Evolutionary conservation across 2,329 filamentous ascomycete species (phyloP), one percentile per base, ranked within the genome.

Genomic region (Colletotrichum karsti): DNA sequence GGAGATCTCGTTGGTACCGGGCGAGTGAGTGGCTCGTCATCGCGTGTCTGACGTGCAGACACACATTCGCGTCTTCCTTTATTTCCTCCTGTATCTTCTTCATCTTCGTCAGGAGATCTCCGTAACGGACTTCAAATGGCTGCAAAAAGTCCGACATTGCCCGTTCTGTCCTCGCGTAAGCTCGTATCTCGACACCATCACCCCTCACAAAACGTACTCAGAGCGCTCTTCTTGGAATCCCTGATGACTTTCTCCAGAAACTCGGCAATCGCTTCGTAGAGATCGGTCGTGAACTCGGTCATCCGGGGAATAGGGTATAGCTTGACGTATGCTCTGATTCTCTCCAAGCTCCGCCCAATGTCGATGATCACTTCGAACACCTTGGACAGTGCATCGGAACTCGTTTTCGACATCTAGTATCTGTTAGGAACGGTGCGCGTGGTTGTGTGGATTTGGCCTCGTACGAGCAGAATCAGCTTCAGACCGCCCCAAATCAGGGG

Each of bases 301-400:
- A 75, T 75, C n/a, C 73, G 57, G 1, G 67, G 64, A 3, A 72
- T 75, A 2, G 73, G 72, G 41, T 69, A 74, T 8, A 75, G 44
- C 9, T 68, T 68, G n/a, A 68, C 64, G 28, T 71, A 72, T 22
- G 71, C 56, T 30, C 73, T 70, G 35, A 75, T 69, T 2, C 73
- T 72, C 3, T 73, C 71, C 9, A 75, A 64, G 3, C 72, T 69
- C 12, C 72, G 64, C 6, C 73, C 74, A 33, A 75, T 73, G 13
- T 75, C 71, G 35, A 72, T 70, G 10, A 75, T 69, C 48, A 73
- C 70, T 54, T 75, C 74, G 10, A 73, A 71, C 10, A 75, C 63
- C 41, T 71, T 72, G 42, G 54, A 46, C 6, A 75, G 67, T 10
- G 74, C 64, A 0, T 74, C 72, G 20, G 65, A 63, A 28, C 70